Percentiles rank a stretch among this genome's conserved stretches.
These are phyloP conservation scores for Sugiyamaella qingdaonensis DNA, from an alignment of 805 yeast species.

Conservation along the genomic window DNA sequence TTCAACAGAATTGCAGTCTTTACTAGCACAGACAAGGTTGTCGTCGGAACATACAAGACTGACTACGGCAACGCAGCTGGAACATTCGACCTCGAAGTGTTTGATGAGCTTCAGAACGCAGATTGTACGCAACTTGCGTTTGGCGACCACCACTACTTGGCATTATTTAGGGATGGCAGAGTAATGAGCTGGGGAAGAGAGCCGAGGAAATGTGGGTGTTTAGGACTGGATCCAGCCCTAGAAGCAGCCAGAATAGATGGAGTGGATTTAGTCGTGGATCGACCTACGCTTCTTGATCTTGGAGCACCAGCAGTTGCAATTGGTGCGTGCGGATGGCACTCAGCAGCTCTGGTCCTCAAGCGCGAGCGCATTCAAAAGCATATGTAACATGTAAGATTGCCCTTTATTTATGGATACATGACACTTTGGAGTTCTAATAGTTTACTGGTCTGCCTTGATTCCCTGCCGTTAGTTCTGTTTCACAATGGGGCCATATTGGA, in stretches of 20 bases:
- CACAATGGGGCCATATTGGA: background rate
- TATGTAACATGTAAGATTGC: background rate
- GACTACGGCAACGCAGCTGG: slow-evolving; percentile 30
- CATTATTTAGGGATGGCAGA: slow-evolving; percentile 55
- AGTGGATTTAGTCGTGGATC: slow-evolving; percentile 27
- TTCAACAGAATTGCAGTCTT: slow-evolving; percentile 25
- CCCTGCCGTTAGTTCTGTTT: slow-evolving; percentile 1
- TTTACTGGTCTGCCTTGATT: slow-evolving; percentile 1
- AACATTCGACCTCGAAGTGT: slow-evolving; percentile 36
- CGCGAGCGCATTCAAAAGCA: background rate
- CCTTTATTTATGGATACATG: background rate
- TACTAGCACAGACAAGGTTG: slow-evolving; percentile 3
- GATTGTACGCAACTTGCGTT: slow-evolving; percentile 53
- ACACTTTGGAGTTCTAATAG: background rate
- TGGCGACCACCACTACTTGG: slow-evolving; percentile 71
- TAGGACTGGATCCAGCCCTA: slow-evolving; percentile 42
- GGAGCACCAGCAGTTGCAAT: slow-evolving; percentile 47
- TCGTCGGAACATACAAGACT: background rate
- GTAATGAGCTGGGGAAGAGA: slow-evolving; percentile 68
- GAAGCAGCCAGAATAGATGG: slow-evolving; percentile 34
- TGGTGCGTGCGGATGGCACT: slow-evolving; percentile 79
- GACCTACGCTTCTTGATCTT: slow-evolving; percentile 41
- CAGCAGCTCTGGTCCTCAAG: slow-evolving; percentile 48
- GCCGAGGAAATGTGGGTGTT: slow-evolving; percentile 56
- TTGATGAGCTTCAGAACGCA: slow-evolving; percentile 44